Evolutionary conservation across 1,139 yeast species (phyloP).

Genomic region (Candida tetrigidarum): DNA sequence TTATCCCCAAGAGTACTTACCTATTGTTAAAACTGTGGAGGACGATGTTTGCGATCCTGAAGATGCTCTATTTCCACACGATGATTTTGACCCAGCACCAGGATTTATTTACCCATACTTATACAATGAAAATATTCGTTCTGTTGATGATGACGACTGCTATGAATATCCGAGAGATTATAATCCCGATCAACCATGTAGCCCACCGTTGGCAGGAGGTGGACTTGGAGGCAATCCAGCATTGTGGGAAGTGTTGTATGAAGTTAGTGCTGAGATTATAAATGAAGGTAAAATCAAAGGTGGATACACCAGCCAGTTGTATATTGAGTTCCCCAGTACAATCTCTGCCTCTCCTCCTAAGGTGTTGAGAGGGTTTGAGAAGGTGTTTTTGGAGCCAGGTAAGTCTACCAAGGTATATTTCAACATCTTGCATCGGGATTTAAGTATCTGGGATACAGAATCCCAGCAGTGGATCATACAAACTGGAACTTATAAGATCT

Average conservation of each 20-base stretch:
- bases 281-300: constrained; percentile 58
- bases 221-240: constrained; percentile 57
- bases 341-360: constrained; percentile 49
- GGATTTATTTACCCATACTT: constrained; percentile 57
- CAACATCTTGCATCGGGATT: constrained; percentile 55
- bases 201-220: constrained; percentile 59
- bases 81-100: constrained; percentile 55
- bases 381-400: constrained; percentile 53
- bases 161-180: constrained; percentile 60
- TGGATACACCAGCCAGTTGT: constrained; percentile 59
- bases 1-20: constrained; percentile 51
- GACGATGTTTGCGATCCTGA: constrained; percentile 60
- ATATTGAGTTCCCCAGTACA: constrained; percentile 57
- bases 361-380: constrained; percentile 63
- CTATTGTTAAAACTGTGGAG: constrained; percentile 40
- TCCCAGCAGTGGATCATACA: constrained; percentile 66
- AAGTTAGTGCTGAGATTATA: constrained; percentile 50
- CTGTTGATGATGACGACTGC: constrained; percentile 39
- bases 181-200: constrained; percentile 38
- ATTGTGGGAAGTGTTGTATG: constrained; percentile 50
- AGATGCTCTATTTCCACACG: constrained; percentile 59
- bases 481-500: constrained; percentile 59
- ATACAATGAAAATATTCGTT: constrained; percentile 47
- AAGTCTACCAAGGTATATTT: constrained; percentile 43
- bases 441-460: constrained; percentile 61